Conservation (phyloP, 495 filamentous ascomycete species). For the Neurospora sp. region DNA sequence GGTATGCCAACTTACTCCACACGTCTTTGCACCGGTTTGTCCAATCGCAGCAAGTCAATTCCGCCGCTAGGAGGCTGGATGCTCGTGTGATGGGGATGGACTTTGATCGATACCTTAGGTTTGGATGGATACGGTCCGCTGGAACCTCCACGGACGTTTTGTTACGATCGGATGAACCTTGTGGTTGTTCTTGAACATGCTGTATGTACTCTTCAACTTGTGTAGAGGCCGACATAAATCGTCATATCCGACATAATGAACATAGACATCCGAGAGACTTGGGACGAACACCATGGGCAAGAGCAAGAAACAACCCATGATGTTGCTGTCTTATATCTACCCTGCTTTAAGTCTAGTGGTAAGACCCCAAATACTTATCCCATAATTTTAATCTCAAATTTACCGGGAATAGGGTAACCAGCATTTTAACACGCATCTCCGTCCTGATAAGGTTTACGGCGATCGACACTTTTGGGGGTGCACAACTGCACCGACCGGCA, state of each 20-base stretch:
- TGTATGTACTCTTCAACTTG: background rate
- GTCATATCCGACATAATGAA: background rate
- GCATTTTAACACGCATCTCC: background rate
- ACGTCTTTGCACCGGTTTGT: background rate
- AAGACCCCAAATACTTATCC: background rate
- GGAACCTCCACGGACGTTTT: background rate
- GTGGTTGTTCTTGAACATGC: background rate
- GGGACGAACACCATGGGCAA: background rate
- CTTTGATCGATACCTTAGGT: background rate
- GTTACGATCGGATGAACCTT: background rate
- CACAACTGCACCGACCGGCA: background rate
- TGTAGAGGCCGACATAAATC: background rate
- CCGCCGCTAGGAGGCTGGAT: background rate
- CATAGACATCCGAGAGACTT: background rate
- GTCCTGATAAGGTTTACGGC: background rate
- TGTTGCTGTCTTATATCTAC: background rate
- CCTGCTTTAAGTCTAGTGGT: background rate
- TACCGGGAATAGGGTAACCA: background rate
- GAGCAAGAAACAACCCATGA: background rate
- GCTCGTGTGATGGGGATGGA: background rate
- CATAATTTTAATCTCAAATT: background rate
- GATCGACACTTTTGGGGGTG: background rate
- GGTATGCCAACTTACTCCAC: background rate
- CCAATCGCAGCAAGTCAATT: background rate
- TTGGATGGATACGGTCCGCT: background rate